phyloP scores from a whole-genome alignment of 2,329 filamentous ascomycete species.

The Penicillium concentricum region DNA sequence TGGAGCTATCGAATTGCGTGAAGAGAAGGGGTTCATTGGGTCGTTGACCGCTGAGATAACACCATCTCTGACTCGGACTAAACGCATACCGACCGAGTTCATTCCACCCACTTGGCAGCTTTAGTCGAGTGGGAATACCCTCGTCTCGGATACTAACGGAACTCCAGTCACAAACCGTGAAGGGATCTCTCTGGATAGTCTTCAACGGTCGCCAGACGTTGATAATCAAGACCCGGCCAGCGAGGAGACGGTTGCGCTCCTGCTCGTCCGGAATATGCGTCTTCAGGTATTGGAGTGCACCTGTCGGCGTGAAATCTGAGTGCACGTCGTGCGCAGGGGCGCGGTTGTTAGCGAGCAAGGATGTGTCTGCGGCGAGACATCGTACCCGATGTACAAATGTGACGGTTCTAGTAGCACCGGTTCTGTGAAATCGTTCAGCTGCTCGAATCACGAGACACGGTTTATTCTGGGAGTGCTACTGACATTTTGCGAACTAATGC shows the following conservation, averaged over 20 bases:
- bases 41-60: constrained; percentile 17
- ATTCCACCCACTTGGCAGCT: constrained; percentile 14
- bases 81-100: constrained; percentile 18
- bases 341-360: constrained; percentile 15
- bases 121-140: constrained; percentile 10
- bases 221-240: constrained; percentile 15
- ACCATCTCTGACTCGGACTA: constrained; percentile 15
- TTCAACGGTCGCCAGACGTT: constrained; percentile 28
- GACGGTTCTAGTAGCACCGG: constrained; percentile 56
- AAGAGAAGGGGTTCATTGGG: constrained; percentile 23
- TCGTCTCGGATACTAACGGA: constrained; percentile 11
- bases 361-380: constrained; percentile 37
- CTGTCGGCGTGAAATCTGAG: constrained; percentile 17
- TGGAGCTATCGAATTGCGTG: constrained; percentile 21
- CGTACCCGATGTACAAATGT: constrained; percentile 65
- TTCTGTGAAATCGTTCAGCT: constrained; percentile 40
- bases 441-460: not conserved
- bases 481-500: constrained; percentile 10
- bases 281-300: constrained; percentile 6
- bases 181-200: constrained; percentile 20
- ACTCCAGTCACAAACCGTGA: constrained; percentile 24
- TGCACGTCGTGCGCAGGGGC: constrained; percentile 22
- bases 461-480: not conserved
- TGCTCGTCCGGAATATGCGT: constrained; percentile 4
- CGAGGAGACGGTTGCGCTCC: constrained; percentile 11